Conservation (phyloP, 2,329 filamentous ascomycete species). For the Stachybotrys chartarum region DNA sequence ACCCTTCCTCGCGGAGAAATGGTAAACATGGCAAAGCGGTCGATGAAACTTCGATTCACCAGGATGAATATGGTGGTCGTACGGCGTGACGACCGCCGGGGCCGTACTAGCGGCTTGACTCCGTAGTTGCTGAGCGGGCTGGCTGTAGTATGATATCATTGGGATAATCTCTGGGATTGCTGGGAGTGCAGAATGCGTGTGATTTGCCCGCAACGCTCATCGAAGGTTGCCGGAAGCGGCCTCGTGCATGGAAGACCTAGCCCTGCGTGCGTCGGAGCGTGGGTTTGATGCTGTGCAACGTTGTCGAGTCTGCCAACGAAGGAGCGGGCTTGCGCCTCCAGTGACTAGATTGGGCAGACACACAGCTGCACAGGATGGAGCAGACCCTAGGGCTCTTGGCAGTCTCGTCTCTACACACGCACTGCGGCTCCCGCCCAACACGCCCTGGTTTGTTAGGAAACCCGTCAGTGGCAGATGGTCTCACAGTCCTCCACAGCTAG, state of each 20-base stretch:
- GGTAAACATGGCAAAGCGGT: background rate
- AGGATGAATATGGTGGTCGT: background rate
- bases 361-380: background rate
- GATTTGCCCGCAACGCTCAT: background rate
- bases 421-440: background rate
- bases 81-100: background rate
- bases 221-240: background rate
- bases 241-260: background rate
- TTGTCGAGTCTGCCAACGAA: background rate
- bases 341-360: background rate
- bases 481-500: background rate
- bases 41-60: background rate
- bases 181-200: background rate
- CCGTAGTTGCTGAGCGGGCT: background rate
- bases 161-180: background rate
- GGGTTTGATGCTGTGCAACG: conserved; percentile 1
- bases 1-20: background rate
- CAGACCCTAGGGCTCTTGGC: background rate
- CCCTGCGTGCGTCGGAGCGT: background rate
- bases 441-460: background rate
- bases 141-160: conserved; percentile 1
- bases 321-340: background rate
- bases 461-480: background rate
- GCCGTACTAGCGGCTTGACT: background rate
- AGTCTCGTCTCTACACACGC: background rate